Percentiles rank a stretch among this genome's conserved stretches.
Evolutionary conservation across 768 basidiomycete genomes (phyloP).

Genomic region (Leucosporidium scottii): DNA sequence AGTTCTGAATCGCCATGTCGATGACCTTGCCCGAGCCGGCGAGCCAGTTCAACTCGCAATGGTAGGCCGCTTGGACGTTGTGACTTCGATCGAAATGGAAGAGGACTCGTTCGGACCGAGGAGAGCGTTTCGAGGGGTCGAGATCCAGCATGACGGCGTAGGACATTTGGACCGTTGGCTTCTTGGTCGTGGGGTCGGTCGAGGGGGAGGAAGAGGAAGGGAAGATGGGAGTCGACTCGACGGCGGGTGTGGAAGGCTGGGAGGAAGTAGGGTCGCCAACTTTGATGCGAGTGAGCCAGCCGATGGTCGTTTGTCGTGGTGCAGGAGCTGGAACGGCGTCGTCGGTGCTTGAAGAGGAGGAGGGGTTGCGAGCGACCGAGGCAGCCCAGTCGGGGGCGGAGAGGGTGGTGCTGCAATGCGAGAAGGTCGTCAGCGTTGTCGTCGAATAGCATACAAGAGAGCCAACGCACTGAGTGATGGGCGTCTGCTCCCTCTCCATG

Average conservation of each 20-base stretch:
- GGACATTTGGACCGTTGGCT: constrained; percentile 50
- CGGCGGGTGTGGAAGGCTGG: neutral
- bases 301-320: too few species aligned
- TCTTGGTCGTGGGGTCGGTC: constrained; percentile 7
- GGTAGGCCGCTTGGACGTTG: constrained; percentile 88
- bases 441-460: too few species aligned
- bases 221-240: constrained; percentile 5
- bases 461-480: too few species aligned
- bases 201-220: constrained; percentile 1
- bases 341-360: neutral
- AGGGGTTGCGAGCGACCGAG: constrained; percentile 1
- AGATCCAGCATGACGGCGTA: constrained; percentile 88
- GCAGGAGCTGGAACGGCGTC: too few species aligned
- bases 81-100: constrained; percentile 87
- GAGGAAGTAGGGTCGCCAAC: neutral
- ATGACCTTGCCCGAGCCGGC: constrained; percentile 85
- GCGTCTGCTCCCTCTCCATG: constrained; percentile 46
- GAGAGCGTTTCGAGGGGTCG: constrained; percentile 50
- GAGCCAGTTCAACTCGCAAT: constrained; percentile 96
- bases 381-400: constrained; percentile 22
- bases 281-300: too few species aligned
- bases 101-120: constrained; percentile 48
- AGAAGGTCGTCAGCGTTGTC: neutral
- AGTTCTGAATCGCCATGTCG: constrained; percentile 74
- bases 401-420: constrained; percentile 12